phyloP scores from a whole-genome alignment of 345 rosid genomes.

The Turnera subulata region DNA sequence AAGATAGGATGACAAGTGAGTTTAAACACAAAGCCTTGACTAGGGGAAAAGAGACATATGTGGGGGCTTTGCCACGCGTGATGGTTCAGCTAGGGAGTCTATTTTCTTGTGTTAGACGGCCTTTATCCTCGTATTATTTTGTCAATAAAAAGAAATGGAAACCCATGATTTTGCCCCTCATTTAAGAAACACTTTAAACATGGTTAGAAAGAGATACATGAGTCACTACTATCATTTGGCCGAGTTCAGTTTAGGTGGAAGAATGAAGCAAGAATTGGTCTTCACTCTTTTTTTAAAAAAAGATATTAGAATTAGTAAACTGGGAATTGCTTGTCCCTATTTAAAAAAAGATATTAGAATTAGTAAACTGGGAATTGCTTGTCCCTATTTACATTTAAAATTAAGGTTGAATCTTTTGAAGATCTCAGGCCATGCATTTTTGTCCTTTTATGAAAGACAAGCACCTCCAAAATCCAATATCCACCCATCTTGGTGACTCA shows the following conservation, averaged over 20 bases:
- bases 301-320: conserved; percentile 23
- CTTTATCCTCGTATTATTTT: conserved; percentile 29
- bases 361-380: conserved; percentile 13
- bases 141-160: conserved; percentile 6
- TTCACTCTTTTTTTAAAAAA: conserved; percentile 11
- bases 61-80: conserved; percentile 22
- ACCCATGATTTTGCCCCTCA: conserved; percentile 41
- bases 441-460: conserved; percentile 10
- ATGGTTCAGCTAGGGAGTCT: conserved; percentile 49
- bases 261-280: conserved; percentile 16
- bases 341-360: conserved; percentile 24
- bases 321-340: conserved; percentile 7
- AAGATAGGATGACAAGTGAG: conserved; percentile 11
- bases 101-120: conserved; percentile 49
- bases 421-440: not conserved
- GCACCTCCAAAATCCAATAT: not conserved
- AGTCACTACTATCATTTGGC: conserved; percentile 35
- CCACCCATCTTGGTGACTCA: not conserved
- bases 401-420: conserved; percentile 5
- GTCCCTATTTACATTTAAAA: not conserved
- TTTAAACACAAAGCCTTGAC: conserved; percentile 6
- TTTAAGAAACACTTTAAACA: conserved; percentile 48
- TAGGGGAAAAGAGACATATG: conserved; percentile 11
- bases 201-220: conserved; percentile 15
- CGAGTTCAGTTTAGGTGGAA: conserved; percentile 22